These are phyloP conservation scores for Monascus purpureus DNA, from an alignment of 495 filamentous ascomycete species.

Conservation along the genomic window DNA sequence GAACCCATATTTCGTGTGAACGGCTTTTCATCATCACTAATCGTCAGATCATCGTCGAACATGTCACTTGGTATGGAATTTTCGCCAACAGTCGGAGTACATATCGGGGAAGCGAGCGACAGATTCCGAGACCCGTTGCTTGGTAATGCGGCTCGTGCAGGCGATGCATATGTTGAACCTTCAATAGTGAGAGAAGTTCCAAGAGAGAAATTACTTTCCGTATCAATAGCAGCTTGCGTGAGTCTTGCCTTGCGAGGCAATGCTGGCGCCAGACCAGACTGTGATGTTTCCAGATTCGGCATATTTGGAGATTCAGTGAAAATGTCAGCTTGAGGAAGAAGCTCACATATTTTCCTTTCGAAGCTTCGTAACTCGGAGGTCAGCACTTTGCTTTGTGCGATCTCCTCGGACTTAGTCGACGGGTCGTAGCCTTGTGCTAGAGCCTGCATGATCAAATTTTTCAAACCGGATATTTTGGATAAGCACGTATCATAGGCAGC, in stretches of 20 bases:
- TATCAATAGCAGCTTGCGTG: background rate
- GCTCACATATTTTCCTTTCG: constrained; percentile 16
- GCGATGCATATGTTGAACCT: background rate
- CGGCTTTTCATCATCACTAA: constrained; percentile 14
- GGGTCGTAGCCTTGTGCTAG: constrained; percentile 24
- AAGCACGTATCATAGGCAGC: constrained; percentile 10
- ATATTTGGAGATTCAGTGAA: background rate
- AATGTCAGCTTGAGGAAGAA: constrained; percentile 14
- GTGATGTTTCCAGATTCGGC: background rate
- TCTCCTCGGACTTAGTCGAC: constrained; percentile 18
- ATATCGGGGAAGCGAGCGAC: constrained; percentile 1
- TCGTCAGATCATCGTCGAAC: constrained; percentile 10
- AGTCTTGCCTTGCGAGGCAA: background rate
- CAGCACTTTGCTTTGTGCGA: constrained; percentile 21
- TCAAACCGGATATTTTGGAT: constrained; percentile 18
- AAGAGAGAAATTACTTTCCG: background rate
- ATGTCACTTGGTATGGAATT: constrained; percentile 2
- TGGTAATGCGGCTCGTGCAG: background rate
- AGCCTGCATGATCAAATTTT: constrained; percentile 17
- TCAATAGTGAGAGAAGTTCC: background rate
- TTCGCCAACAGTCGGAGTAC: constrained; percentile 2
- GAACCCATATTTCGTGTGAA: constrained; percentile 38
- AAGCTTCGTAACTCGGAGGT: constrained; percentile 21
- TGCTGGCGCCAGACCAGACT: background rate
- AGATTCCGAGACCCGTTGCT: background rate